phyloP scores from a whole-genome alignment of 208 protist genomes.

The Trypanosoma lewisi region DNA sequence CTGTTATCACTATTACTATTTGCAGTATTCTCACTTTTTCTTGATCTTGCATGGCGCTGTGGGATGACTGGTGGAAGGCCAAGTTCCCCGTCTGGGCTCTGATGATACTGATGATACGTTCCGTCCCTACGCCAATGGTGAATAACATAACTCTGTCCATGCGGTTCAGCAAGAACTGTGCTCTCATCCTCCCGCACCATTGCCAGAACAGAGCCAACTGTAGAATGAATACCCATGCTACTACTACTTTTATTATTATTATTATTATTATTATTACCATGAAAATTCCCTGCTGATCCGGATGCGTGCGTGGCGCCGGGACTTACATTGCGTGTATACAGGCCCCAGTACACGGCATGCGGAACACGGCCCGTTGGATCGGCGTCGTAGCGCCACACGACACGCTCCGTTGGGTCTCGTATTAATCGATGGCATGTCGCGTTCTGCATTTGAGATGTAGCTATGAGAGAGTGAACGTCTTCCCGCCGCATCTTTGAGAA shows the following conservation, averaged over 20 bases:
- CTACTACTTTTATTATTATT: not conserved
- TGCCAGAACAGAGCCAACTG: constrained; percentile 33
- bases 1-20: not conserved
- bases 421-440: constrained; percentile 32
- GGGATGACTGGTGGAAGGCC: constrained; percentile 40
- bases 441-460: constrained; percentile 32
- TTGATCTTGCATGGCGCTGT: not conserved
- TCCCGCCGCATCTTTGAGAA: constrained; percentile 43
- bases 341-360: constrained; percentile 67
- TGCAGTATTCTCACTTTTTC: not conserved
- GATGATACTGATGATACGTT: constrained; percentile 29
- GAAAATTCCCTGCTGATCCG: not conserved
- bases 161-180: constrained; percentile 30
- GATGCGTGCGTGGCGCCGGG: not conserved
- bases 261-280: no score
- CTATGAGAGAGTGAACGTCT: constrained; percentile 36
- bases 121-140: constrained; percentile 47
- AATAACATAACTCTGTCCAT: constrained; percentile 47
- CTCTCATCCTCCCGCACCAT: constrained; percentile 76
- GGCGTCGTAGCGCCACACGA: constrained; percentile 54
- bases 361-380: constrained; percentile 45
- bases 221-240: not conserved
- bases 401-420: constrained; percentile 22
- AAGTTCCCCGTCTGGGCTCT: constrained; percentile 23
- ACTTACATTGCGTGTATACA: constrained; percentile 13